These are phyloP conservation scores for Circinella minor DNA, from an alignment of 371 early-diverging fungal species.

Conservation along the genomic window DNA sequence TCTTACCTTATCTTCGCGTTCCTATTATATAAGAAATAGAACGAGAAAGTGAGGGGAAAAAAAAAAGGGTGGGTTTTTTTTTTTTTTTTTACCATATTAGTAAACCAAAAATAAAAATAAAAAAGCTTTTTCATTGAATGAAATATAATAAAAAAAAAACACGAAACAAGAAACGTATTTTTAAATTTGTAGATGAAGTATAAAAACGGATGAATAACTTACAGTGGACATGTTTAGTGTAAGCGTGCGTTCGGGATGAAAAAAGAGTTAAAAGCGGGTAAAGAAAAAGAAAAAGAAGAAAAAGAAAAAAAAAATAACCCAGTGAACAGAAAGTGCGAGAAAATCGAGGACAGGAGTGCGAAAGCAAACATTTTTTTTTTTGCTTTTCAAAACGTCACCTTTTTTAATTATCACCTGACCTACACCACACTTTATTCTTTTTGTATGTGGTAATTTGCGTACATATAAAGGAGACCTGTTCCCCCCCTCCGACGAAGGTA, in stretches of 20 bases:
- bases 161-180: background rate
- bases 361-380: background rate
- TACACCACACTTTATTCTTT: no score
- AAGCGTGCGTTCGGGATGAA: slow-evolving; percentile 22
- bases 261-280: background rate
- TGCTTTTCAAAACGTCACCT: no score
- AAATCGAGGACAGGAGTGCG: background rate
- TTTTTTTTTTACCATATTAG: no score
- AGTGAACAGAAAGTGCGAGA: background rate
- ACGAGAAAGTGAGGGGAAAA: background rate
- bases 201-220: slow-evolving; percentile 19
- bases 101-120: no score
- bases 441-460: no score
- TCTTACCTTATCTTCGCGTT: slow-evolving; percentile 42
- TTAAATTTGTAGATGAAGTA: no score
- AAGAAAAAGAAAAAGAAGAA: background rate
- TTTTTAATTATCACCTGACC: no score
- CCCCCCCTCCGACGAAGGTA: no score
- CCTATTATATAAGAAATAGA: slow-evolving; percentile 15
- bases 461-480: no score
- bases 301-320: slow-evolving; percentile 3
- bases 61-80: no score
- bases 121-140: no score
- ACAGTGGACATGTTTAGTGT: slow-evolving; percentile 22
- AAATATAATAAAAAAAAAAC: background rate